A percentile compares a stretch with the other conserved stretches of the same genome.
phyloP scores from a whole-genome alignment of 345 rosid species.

The Murraya koenigii region DNA sequence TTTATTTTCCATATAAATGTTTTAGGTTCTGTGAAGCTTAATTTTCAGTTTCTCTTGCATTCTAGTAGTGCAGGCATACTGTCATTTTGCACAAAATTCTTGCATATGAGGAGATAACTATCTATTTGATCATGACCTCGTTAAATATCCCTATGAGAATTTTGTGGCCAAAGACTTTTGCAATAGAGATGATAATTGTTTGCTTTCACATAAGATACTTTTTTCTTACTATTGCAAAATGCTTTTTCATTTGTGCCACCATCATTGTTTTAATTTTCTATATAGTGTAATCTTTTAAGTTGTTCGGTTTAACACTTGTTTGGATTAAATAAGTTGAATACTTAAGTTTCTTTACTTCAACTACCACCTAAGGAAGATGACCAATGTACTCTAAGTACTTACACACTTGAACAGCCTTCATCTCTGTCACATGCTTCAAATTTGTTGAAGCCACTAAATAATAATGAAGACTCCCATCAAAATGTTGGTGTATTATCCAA shows the following conservation, averaged over 20 bases:
- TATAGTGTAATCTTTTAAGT: not conserved
- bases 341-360: too few species aligned
- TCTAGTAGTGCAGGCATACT: constrained; percentile 74
- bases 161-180: constrained; percentile 57
- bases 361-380: too few species aligned
- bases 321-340: too few species aligned
- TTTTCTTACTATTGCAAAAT: constrained; percentile 6
- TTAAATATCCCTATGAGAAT: constrained; percentile 74
- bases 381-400: too few species aligned
- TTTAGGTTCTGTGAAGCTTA: not conserved
- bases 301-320: not conserved
- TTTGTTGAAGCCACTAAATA: too few species aligned
- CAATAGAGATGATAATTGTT: constrained; percentile 64
- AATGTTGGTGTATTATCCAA: too few species aligned
- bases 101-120: constrained; percentile 94
- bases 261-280: not conserved
- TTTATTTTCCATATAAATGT: not conserved
- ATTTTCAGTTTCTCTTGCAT: not conserved
- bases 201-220: constrained; percentile 89
- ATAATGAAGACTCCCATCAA: too few species aligned
- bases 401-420: too few species aligned
- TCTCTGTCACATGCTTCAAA: too few species aligned
- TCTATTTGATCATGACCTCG: constrained; percentile 87
- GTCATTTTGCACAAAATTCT: constrained; percentile 71
- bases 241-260: not conserved